Base-by-base conservation (phyloP, 345 rosid species). In the Eucalyptus urophylla region DNA sequence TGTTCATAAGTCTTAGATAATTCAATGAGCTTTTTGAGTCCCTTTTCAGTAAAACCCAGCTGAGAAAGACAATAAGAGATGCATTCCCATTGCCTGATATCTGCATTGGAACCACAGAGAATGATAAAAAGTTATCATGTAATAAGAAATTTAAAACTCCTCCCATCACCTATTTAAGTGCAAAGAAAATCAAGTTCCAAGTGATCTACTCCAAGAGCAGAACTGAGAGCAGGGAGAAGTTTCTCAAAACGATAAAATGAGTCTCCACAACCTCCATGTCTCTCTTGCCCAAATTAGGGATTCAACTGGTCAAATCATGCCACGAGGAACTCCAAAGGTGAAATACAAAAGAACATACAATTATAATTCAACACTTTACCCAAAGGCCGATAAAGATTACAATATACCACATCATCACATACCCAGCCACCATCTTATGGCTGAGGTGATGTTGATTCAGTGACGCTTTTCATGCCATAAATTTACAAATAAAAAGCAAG, bases 31-130 rank as follows among this genome's bases (percentile, higher is more conserved):
- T 95, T 98, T 94, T 94, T 97, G 87, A 95, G 94, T 88, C 99
- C 99, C 91, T 96, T 98, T 89, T 98, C 99, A 80, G 99, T 97
- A 92, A 97, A 98, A 56, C 97, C 87, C 89, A 98, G 94, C 91
- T 97, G 96, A 69, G 99, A 95, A 91, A 98, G 99, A 91, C 99
- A 98, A 90, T 97, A 98, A 89, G 97, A 96, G 89, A 97, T 96
- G 92, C 93, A 93, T 92, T 98, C 97, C 98, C 99, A 98, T 90
- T 96, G 99, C 89, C 92, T 94, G 89, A 92, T 89, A 94, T 96
- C 99, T 98, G 99, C 94, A 92, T 50, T 53, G 21, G 31, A 69
- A 86, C 40, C 87, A 21, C 40, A 51, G 62, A 67, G 58, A 67
- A 54, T 29, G 40, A 62, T 16, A 87, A 88, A 29, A 80, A n/a